Base-by-base conservation (phyloP, 108 stramenopile species). In the Parmales sp. region DNA sequence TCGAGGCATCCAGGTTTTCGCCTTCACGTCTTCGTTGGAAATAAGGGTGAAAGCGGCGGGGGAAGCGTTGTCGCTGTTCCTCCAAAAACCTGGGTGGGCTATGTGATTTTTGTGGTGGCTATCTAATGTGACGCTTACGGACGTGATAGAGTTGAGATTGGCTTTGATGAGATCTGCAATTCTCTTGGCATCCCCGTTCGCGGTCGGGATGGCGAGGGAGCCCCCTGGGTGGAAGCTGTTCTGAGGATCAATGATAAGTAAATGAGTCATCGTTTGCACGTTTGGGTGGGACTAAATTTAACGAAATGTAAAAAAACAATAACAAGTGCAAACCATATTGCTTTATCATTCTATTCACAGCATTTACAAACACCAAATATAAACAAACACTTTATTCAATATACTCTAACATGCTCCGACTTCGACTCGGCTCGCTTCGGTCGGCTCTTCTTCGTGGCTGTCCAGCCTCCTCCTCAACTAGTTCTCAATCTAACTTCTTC, bases 211-310 rank as follows among this genome's bases (percentile, higher is more conserved):
- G 49, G 90, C 93, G 37, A 97, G 80, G 43, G 80, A 82, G 7
- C 96, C 96, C 18, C 89, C 90, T 7, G 88, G 87, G 77, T 97
- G 96, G 74, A 95, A 97, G 46, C 94, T 92, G 19, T 80, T 83
- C 74, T 97, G 94, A 38, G 84, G 76, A 69, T 97, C 95, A 34
- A 97, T 85, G 51, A 97, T 67, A 25, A 97, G 72, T 0, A 97
- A 34, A 28, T 60, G 54, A n/a, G n/a, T n/a, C n/a, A n/a, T n/a
- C n/a, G n/a, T n/a, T n/a, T n/a, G n/a, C n/a, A n/a, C n/a, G n/a
- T n/a, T n/a, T n/a, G n/a, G n/a, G n/a, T n/a, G n/a, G n/a, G n/a
- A n/a, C n/a, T n/a, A n/a, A n/a, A n/a, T n/a, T n/a, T n/a, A n/a
- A n/a, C n/a, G n/a, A n/a, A n/a, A n/a, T n/a, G n/a, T n/a, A n/a